Conservation (phyloP, 2,329 filamentous ascomycete genomes). For the Nemania abortiva region DNA sequence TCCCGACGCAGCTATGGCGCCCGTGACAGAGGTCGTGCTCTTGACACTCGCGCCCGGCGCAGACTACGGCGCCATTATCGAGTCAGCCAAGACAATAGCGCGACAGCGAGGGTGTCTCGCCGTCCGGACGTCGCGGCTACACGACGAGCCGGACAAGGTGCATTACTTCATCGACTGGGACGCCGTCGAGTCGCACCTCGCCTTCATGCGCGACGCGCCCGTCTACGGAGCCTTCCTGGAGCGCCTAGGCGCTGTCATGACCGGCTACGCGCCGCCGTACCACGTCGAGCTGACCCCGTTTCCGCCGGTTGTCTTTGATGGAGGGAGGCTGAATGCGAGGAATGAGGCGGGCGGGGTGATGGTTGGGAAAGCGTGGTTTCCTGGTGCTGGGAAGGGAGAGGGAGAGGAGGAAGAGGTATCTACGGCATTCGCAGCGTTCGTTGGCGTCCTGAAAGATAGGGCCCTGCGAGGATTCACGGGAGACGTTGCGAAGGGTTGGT, state of each 20-base stretch:
- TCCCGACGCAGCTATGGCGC: conserved; percentile 39
- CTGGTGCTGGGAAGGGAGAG: conserved; percentile 3
- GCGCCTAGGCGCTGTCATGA: conserved; percentile 22
- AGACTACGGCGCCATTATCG: conserved; percentile 26
- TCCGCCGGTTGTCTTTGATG: conserved; percentile 34
- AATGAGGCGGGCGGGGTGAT: conserved; percentile 32
- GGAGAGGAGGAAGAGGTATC: conserved; percentile 15
- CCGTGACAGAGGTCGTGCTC: conserved; percentile 45
- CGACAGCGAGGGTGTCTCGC: conserved; percentile 41
- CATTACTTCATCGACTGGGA: conserved; percentile 47
- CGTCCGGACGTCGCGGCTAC: conserved; percentile 39
- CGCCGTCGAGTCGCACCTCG: conserved; percentile 37
- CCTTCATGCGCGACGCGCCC: conserved; percentile 36
- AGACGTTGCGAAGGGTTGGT: conserved; percentile 42
- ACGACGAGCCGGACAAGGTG: conserved; percentile 32
- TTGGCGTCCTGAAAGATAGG: not conserved
- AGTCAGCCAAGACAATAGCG: conserved; percentile 32
- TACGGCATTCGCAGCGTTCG: conserved; percentile 24
- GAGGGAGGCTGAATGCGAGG: not conserved
- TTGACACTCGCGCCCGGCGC: conserved; percentile 37
- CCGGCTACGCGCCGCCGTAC: conserved; percentile 25
- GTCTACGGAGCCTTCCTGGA: conserved; percentile 37
- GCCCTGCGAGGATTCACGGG: conserved; percentile 31
- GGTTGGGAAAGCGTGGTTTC: conserved; percentile 43
- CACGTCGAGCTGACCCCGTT: conserved; percentile 42